phyloP scores from a whole-genome alignment of 768 basidiomycete species.

The Agaricus sinodeliciosus region DNA sequence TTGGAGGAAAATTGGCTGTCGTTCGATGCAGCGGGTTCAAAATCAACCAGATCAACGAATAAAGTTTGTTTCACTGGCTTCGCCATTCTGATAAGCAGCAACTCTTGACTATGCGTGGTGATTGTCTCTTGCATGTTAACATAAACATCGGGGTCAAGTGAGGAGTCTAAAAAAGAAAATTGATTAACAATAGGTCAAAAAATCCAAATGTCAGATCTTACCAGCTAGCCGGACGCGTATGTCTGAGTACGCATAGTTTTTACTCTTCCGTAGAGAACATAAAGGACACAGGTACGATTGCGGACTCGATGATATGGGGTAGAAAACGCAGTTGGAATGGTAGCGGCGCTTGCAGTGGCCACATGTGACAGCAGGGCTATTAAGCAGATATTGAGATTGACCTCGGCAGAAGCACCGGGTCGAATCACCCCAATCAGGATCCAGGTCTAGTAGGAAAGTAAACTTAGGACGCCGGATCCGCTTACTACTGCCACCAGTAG shows the following conservation, averaged over 20 bases:
- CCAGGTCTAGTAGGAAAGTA: conserved; percentile 70
- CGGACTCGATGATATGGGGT: conserved; percentile 30
- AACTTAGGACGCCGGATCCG: conserved; percentile 52
- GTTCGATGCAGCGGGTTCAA: conserved; percentile 44
- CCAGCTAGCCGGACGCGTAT: conserved; percentile 57
- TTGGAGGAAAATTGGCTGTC: conserved; percentile 1
- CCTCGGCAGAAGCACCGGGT: conserved; percentile 82
- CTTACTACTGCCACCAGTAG: conserved; percentile 33
- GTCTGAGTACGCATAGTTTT: conserved; percentile 66
- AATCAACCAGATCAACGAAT: conserved; percentile 67
- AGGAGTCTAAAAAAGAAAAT: conserved; percentile 11
- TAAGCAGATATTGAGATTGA: conserved; percentile 49
- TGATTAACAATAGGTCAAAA: conserved; percentile 4
- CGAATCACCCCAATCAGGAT: conserved; percentile 65
- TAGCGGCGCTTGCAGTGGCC: conserved; percentile 59
- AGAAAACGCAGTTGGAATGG: conserved; percentile 74
- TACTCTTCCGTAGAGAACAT: conserved; percentile 71
- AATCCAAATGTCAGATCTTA: conserved; percentile 20
- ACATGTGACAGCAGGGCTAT: conserved; percentile 62
- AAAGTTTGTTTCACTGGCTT: conserved; percentile 60
- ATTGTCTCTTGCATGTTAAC: conserved; percentile 72
- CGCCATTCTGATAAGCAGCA: conserved; percentile 62
- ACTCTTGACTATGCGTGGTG: conserved; percentile 63
- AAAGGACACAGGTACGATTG: conserved; percentile 55
- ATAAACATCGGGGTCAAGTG: conserved; percentile 41